Base-by-base conservation (phyloP, 768 basidiomycete species). In the Podaxis pistillaris region DNA sequence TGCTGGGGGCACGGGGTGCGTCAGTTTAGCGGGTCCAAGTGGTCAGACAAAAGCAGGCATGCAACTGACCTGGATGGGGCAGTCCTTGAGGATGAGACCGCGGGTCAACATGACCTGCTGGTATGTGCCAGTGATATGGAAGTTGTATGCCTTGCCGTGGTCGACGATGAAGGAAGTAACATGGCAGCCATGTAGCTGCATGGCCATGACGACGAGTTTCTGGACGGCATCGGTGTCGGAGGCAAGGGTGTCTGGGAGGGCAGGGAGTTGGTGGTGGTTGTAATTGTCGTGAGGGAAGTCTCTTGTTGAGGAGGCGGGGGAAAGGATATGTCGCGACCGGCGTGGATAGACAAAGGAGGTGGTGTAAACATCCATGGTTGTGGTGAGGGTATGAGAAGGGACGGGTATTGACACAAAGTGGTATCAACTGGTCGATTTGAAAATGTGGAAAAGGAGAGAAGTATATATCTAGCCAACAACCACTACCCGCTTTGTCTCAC, bases 281-380 rank as follows among this genome's bases (percentile, higher is more conserved):
- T 75, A 76, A 30, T 69, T 74, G 72, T 75, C 78, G 71, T 74
- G 78, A 66, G 74, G 56, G 69, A 84, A 84, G 75, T 91, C 88
- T 78, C 88, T 79, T 33, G 33, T 33, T 64, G 88, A 83, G 58
- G 84, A 83, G 68, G 85, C 75, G 58, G 83, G 78, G 63, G 87
- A 85, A 76, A 83, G 86, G 79, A 81, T 77, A 76, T 84, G 84
- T 71, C 87, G 87, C 72, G 88, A 83, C 74, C 89, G 83, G 79
- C 91, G 90, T 71, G 94, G 93, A 79, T 91, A 90, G 68, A 89
- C 89, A 83, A 97, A 96, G 71, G 94, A 92, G 68, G 93, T 92
- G 60, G 94, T 92, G 85, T 96, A 96, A 73, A 96, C 86, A 74
- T 97, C 95, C 95, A 97, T 96, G 72, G 69, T 62, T 51, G 68